Base-by-base conservation (phyloP, 2,329 filamentous ascomycete genomes). In the Drechslerella stenobrocha region DNA sequence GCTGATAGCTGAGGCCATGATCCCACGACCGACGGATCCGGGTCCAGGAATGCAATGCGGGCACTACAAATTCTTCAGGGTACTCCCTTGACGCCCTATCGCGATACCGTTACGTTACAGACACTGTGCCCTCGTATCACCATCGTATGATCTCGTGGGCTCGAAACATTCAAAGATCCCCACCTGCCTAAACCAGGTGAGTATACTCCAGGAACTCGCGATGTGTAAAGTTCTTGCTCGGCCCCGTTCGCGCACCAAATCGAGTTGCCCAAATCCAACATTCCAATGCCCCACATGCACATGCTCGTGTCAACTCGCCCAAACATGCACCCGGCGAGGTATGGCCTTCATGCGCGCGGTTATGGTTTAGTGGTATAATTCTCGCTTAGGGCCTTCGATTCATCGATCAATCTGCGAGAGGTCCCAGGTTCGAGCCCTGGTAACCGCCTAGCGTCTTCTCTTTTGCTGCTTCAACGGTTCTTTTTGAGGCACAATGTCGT, bases 321-420 rank as follows among this genome's bases (percentile, higher is more conserved):
- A n/a, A 37, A 37, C 5, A n/a, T 6, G 34, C 34, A 4, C 5
- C 23, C 42, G 9, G 9, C 42, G 5, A 46, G 28, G 5, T 45
- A 44, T 28, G 23, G 35, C 24, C 47, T 65, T 45, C 53, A 66
- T 48, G 23, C 61, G 56, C 35, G 63, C 63, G 63, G 50, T 60
- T 60, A 60, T 67, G 63, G 63, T 67, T 67, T 67, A 67, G 63
- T 67, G 63, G 63, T 67, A 67, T 67, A 67, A 67, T 67, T 67
- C 63, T 67, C 63, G 63, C 63, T 67, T 67, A 67, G 63, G 63
- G 63, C 56, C 45, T 15, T 60, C 35, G 37, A 50, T 11, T n/a
- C 26, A 26, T 8, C 52, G 57, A 58, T 23, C 53, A 58, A 53
- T 56, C 50, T 67, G 63, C 63, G 63, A 67, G 63, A 67, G 63